phyloP scores from a whole-genome alignment of 805 yeast genomes.

The Kluyveromyces wickerhamii region DNA sequence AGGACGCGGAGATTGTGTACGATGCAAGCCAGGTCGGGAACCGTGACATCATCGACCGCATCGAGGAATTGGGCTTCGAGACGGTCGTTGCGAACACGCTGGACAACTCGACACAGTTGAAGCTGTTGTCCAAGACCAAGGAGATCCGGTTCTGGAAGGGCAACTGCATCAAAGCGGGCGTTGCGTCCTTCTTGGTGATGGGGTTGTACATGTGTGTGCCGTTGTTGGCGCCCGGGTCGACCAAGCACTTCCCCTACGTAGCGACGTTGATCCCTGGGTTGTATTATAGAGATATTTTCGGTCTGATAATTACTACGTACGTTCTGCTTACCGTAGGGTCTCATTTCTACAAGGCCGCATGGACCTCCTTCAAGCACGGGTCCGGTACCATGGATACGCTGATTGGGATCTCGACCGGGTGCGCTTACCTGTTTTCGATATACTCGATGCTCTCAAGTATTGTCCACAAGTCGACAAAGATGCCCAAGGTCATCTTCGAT shows the following conservation, averaged over 20 bases:
- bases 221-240: constrained; percentile 24
- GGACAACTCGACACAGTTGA: constrained; percentile 62
- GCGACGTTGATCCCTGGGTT: constrained; percentile 19
- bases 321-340: constrained; percentile 58
- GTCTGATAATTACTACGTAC: constrained; percentile 57
- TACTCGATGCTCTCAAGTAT: constrained; percentile 48
- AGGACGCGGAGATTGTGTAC: constrained; percentile 46
- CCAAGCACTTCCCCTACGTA: constrained; percentile 29
- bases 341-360: constrained; percentile 58
- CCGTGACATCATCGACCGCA: constrained; percentile 47
- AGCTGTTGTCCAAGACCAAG: constrained; percentile 54
- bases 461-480: constrained; percentile 22
- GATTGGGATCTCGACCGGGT: constrained; percentile 72
- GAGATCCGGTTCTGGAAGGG: constrained; percentile 68
- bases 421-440: constrained; percentile 69
- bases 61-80: constrained; percentile 46
- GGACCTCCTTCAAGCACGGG: constrained; percentile 55
- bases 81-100: constrained; percentile 40
- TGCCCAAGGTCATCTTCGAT: constrained; percentile 74
- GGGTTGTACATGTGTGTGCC: constrained; percentile 42
- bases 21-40: constrained; percentile 49
- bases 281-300: constrained; percentile 39
- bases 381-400: constrained; percentile 90
- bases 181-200: constrained; percentile 59
- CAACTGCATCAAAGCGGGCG: constrained; percentile 43